These are phyloP conservation scores for Quercus bicolor DNA, from an alignment of 306 rosid species.

Conservation along the genomic window DNA sequence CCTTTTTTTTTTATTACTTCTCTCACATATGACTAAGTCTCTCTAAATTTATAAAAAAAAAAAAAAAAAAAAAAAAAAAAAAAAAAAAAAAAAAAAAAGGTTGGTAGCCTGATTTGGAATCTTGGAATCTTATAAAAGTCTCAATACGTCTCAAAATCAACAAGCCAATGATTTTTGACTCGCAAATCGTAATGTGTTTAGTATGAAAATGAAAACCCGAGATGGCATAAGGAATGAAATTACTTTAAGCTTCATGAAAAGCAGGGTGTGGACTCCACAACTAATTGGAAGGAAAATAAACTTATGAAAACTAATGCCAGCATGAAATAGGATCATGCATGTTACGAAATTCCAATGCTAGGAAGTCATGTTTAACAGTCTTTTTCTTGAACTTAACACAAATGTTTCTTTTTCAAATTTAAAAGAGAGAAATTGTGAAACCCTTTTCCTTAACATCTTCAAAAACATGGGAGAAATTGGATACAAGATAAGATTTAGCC, in stretches of 20 bases:
- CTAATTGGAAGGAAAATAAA: neutral
- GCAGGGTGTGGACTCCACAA: neutral
- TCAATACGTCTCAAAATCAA: neutral
- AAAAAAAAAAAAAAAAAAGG: too few relatives aligned
- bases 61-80: too few relatives aligned
- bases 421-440: neutral
- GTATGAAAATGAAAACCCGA: neutral
- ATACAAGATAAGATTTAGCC: neutral
- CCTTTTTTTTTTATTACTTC: too few relatives aligned
- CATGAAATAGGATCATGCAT: neutral
- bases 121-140: neutral
- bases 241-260: neutral
- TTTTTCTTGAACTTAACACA: neutral
- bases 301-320: neutral
- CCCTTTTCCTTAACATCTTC: neutral
- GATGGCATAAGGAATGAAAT: conserved; percentile 2
- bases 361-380: neutral
- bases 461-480: neutral
- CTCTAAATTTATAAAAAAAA: too few relatives aligned
- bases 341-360: neutral
- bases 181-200: neutral
- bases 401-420: neutral
- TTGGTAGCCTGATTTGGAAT: neutral
- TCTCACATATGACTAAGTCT: neutral
- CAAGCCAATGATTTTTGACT: neutral